Base-by-base conservation (phyloP, 108 stramenopile species). In the Aurantiochytrium sp. region DNA sequence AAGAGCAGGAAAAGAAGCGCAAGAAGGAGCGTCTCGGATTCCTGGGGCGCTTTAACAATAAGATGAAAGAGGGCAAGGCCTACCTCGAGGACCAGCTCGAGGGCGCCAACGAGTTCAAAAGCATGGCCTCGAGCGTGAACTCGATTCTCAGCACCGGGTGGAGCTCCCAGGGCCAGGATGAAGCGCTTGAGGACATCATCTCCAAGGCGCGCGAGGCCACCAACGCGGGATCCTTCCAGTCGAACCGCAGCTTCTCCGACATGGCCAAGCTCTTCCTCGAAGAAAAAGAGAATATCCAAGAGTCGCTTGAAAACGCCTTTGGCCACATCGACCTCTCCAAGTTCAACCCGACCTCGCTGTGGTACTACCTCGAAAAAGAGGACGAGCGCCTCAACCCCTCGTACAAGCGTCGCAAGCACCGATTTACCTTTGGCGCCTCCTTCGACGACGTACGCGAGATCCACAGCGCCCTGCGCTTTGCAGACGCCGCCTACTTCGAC, bases 341-440 rank as follows among this genome's bases (percentile, higher is more conserved):
- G n/a, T 81, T 81, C 45, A 81, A 81, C 45, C 73, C 73, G 3
- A 81, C 73, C 1, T 41, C 90, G 21, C 10, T 90, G 21, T 55
- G 86, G 54, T 96, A 96, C 89, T 96, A 94, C 86, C 81, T 96
- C 53, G 96, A 96, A 86, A 52, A 89, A 4, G 88, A 94, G 87
- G 96, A 96, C 81, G 92, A 94, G 21, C 65, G 86, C 4, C 94
- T 94, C 85, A 96, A 94, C 59, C 95, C 95, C 19, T 93, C 93
- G 55, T 95, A 94, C 94, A 95, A 95, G 86, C 91, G 95, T 19
- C 87, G 95, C n/a, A 89, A 88, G 31, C 96, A 96, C 88, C 92
- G 94, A 85, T 96, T 93, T 88, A 90, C 89, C 53, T 69, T 81
- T 24, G 89, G 90, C 37, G 92, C 95, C 22, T 89, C 93, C 68